These are phyloP conservation scores for Aspergillus terreus DNA, from an alignment of 2,329 filamentous ascomycete genomes.

Conservation along the genomic window DNA sequence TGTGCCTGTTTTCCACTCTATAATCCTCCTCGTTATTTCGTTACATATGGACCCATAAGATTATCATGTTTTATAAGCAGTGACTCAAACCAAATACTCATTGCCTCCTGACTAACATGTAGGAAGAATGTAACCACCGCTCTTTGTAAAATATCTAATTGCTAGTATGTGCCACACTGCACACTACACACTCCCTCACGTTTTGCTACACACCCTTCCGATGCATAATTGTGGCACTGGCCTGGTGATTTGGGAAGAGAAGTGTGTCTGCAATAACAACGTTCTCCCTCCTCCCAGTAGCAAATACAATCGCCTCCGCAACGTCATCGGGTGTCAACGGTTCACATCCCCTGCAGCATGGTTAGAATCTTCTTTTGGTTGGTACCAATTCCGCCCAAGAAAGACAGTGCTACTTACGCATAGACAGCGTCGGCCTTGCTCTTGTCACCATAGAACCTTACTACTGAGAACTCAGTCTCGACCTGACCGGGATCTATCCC, in stretches of 20 bases:
- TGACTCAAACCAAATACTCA: too few species aligned
- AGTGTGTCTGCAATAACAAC: constrained; percentile 5
- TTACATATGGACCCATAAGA: too few species aligned
- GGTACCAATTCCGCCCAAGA: not conserved
- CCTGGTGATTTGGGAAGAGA: constrained; percentile 7
- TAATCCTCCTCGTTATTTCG: too few species aligned
- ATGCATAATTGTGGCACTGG: constrained; percentile 7
- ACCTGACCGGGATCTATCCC: constrained; percentile 1
- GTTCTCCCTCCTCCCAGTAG: constrained; percentile 5
- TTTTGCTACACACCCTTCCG: not conserved
- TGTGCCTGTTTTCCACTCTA: too few species aligned
- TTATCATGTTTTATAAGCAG: too few species aligned
- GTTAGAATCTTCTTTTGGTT: not conserved
- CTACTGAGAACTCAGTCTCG: constrained; percentile 5
- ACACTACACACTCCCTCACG: not conserved
- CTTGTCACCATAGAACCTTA: constrained; percentile 4
- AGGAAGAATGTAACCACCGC: too few species aligned
- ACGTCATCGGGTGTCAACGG: constrained; percentile 6
- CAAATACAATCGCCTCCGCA: constrained; percentile 7
- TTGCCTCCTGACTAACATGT: too few species aligned
- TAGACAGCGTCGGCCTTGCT: constrained; percentile 6
- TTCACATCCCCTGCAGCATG: constrained; percentile 1
- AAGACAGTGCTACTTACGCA: not conserved
- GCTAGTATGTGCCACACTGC: too few species aligned
- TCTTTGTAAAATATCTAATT: too few species aligned